phyloP scores from a whole-genome alignment of 2,329 filamentous ascomycete species.

The Pseudogymnoascus sp. region DNA sequence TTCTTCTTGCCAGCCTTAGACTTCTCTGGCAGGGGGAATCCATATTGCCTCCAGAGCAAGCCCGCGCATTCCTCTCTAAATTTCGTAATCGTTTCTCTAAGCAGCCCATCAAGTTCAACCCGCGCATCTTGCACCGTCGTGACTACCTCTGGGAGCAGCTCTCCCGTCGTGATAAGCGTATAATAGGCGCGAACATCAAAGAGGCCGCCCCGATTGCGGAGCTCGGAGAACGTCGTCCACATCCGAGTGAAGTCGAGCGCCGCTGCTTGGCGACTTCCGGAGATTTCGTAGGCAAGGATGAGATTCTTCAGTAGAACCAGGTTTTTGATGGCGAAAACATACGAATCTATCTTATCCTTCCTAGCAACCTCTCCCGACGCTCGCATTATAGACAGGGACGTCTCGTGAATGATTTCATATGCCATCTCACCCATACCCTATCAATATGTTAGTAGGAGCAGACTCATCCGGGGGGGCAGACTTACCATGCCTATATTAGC shows the following conservation, averaged over 20 bases:
- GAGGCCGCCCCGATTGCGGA: slow-evolving; percentile 39
- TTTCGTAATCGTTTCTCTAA: slow-evolving; percentile 53
- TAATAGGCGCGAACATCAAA: slow-evolving; percentile 41
- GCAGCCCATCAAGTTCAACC: slow-evolving; percentile 55
- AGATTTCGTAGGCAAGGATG: slow-evolving; percentile 92
- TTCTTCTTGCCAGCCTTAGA: slow-evolving; percentile 44
- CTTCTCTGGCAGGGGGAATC: slow-evolving; percentile 27
- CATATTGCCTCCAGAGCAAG: slow-evolving; percentile 38
- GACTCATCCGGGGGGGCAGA: not conserved
- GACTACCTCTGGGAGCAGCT: slow-evolving; percentile 30
- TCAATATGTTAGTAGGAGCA: slow-evolving; percentile 12
- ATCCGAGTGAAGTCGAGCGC: slow-evolving; percentile 57
- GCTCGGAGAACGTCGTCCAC: slow-evolving; percentile 50
- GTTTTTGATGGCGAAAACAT: slow-evolving; percentile 92
- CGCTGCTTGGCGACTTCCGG: slow-evolving; percentile 46
- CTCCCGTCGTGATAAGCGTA: slow-evolving; percentile 34
- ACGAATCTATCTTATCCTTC: slow-evolving; percentile 66
- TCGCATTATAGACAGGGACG: slow-evolving; percentile 71
- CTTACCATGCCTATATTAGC: slow-evolving; percentile 16
- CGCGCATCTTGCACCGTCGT: slow-evolving; percentile 47
- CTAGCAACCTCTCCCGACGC: slow-evolving; percentile 67
- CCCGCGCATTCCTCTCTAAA: slow-evolving; percentile 54
- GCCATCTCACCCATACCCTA: slow-evolving; percentile 46
- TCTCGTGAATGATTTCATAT: slow-evolving; percentile 81
- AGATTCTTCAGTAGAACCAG: slow-evolving; percentile 92